Percentiles rank a stretch among this genome's conserved stretches.
Conservation (phyloP, 768 basidiomycete species). For the Naganishia friedmannii region DNA sequence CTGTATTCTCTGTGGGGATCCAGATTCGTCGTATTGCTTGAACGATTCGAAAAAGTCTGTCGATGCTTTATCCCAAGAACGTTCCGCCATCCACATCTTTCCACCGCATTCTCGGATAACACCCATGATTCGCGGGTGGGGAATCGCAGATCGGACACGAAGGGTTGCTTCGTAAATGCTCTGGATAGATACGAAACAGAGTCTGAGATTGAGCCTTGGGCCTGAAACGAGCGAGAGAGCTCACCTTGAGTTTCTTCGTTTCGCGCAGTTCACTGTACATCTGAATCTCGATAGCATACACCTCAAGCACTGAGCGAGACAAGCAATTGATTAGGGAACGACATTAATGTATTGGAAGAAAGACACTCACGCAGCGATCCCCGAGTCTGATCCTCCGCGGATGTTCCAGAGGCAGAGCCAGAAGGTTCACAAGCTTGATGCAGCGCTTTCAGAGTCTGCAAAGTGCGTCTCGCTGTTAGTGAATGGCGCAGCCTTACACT, state of each 20-base stretch:
- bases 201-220: conserved; percentile 15
- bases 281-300: conserved; percentile 97
- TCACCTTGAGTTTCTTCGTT: conserved; percentile 89
- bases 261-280: conserved; percentile 98
- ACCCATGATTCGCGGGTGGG: conserved; percentile 97
- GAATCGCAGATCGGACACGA: conserved; percentile 88
- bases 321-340: background rate
- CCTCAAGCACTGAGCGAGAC: conserved; percentile 66
- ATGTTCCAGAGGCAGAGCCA: conserved; percentile 38
- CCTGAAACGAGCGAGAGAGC: background rate
- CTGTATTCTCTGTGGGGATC: conserved; percentile 92
- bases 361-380: conserved; percentile 66
- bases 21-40: conserved; percentile 96
- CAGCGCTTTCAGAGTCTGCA: conserved; percentile 38
- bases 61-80: conserved; percentile 92
- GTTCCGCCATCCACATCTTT: conserved; percentile 99
- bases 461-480: background rate
- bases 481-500: background rate
- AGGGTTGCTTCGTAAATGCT: conserved; percentile 97
- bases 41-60: conserved; percentile 99
- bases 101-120: conserved; percentile 99
- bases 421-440: conserved; percentile 48
- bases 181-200: conserved; percentile 55
- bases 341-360: background rate
- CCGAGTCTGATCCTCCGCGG: conserved; percentile 67